Base-by-base conservation (phyloP, 2,329 filamentous ascomycete species). In the Ophiognomonia clavigignenti-juglandacearum region DNA sequence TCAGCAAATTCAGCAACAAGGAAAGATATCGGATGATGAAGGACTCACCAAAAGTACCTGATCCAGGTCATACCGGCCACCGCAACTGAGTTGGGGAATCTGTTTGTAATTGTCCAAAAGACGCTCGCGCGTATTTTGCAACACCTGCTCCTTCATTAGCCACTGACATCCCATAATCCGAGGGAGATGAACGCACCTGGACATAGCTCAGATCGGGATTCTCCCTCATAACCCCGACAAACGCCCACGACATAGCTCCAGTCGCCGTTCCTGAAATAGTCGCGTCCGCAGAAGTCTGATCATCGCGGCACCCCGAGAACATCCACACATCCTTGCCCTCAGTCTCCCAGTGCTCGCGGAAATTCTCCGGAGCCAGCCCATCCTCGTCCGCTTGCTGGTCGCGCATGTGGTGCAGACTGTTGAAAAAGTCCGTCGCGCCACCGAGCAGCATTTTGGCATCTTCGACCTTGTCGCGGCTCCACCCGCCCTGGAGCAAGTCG, bases 361-460 rank as follows among this genome's bases (percentile, higher is more conserved):
- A 66, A 52, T 70, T 70, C 39, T 77, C 67, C 11, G 65, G 54
- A 1, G 61, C 66, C 14, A 75, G 62, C 0, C 72, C 72, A 34
- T 71, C 67, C 16, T 68, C 61, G 47, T 67, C 63, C 6, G 58
- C 58, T 39, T 74, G 63, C 43, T 72, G 62, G 27, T 68, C 60
- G 4, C 63, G 62, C 53, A 68, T 64, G 55, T 77, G 72, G 39
- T 67, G 67, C 35, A 80, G 57, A 3, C 73, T 67, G 47, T 71
- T 67, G 62, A 79, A 80, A 58, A 81, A 80, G 39, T 63, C 65
- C 1, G 68, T 74, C 3, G 77, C 76, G 32, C 75, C 75, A 1
- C 71, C 74, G 24, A 78, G 67, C 6, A 81, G 60, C 54, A 75
- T 66, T 50, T 70, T 62, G 18, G 77, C 77, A 50, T 78, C 75